These are phyloP conservation scores for Sporothrix mexicana DNA, from an alignment of 2,329 filamentous ascomycete species.

Conservation along the genomic window DNA sequence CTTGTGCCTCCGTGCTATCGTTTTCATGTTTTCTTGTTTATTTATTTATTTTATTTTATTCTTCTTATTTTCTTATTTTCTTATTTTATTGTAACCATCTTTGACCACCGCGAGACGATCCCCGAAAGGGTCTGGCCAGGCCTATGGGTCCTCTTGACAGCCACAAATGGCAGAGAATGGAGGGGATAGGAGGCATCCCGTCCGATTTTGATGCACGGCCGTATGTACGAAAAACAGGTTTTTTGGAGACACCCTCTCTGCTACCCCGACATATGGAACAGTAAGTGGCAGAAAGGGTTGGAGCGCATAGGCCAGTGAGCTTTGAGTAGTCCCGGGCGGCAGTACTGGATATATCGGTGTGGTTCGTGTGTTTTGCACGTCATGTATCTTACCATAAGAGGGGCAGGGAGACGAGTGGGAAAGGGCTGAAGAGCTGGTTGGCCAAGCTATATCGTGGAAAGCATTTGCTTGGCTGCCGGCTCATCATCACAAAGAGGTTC, in stretches of 20 bases:
- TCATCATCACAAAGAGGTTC: not conserved
- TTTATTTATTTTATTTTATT: not conserved
- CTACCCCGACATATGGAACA: not conserved
- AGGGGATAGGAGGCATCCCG: not conserved
- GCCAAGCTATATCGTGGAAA: not conserved
- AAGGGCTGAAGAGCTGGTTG: not conserved
- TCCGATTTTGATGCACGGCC: constrained; percentile 21
- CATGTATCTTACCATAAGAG: not conserved
- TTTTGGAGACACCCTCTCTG: not conserved
- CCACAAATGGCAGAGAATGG: not conserved
- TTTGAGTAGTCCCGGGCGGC: too few species aligned
- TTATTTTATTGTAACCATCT: not conserved
- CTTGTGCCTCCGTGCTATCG: not conserved
- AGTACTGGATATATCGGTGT: not conserved
- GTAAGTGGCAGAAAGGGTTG: not conserved
- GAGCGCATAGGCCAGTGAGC: not conserved
- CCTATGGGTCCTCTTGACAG: constrained; percentile 3
- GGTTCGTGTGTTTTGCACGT: not conserved
- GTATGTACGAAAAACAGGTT: constrained; percentile 34
- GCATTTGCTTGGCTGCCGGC: constrained; percentile 8
- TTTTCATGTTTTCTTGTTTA: not conserved
- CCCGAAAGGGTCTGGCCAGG: constrained; percentile 29
- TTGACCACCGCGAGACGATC: not conserved
- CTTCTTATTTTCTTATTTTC: not conserved
- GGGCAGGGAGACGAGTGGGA: not conserved